These are phyloP conservation scores for Evansstolkia leycettana DNA, from an alignment of 495 filamentous ascomycete species.

Conservation along the genomic window DNA sequence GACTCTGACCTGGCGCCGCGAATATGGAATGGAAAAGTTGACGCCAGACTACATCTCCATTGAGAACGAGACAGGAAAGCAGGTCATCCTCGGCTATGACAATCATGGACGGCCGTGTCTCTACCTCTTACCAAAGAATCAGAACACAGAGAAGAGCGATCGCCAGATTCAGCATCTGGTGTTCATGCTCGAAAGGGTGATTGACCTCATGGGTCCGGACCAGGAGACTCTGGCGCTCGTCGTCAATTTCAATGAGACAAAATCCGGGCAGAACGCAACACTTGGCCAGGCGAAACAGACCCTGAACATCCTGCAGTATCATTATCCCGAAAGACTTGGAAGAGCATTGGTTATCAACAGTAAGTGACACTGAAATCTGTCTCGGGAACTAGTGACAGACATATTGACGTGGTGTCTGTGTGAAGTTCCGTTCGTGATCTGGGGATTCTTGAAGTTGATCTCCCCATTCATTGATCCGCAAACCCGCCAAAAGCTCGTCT, in stretches of 20 bases:
- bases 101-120: conserved; percentile 71
- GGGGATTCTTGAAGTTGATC: conserved; percentile 88
- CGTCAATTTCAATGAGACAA: conserved; percentile 77
- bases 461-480: conserved; percentile 90
- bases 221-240: conserved; percentile 78
- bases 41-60: conserved; percentile 73
- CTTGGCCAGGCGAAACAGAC: conserved; percentile 67
- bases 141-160: conserved; percentile 84
- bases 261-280: conserved; percentile 62
- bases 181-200: conserved; percentile 82
- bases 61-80: conserved; percentile 95
- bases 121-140: conserved; percentile 75
- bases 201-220: conserved; percentile 75
- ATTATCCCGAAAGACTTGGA: conserved; percentile 91
- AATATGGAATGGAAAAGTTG: conserved; percentile 65
- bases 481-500: conserved; percentile 85
- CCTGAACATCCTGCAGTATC: conserved; percentile 78
- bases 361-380: conserved; percentile 24
- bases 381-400: too few species aligned
- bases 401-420: too few species aligned
- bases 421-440: conserved; percentile 85
- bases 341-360: conserved; percentile 77
- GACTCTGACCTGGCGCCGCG: conserved; percentile 78
- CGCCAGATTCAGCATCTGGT: conserved; percentile 89
- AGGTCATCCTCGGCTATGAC: conserved; percentile 79